Percentiles rank a stretch among this genome's conserved stretches.
phyloP scores from a whole-genome alignment of 1,139 yeast genomes.

The Yamadazyma epiphylla region DNA sequence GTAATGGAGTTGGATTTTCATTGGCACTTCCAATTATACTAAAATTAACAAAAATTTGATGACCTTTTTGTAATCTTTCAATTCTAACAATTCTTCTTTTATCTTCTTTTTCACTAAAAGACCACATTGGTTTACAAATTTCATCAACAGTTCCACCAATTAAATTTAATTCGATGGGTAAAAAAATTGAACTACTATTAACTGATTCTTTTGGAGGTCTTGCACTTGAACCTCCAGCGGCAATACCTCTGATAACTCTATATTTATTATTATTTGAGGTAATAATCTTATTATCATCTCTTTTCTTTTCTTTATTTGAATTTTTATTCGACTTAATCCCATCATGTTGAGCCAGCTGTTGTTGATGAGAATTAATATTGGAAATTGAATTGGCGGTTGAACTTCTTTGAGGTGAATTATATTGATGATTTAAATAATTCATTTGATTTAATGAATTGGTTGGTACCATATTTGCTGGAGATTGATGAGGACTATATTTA shows the following conservation, averaged over 20 bases:
- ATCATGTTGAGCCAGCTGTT: slow-evolving; percentile 1
- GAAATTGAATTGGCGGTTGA: background rate
- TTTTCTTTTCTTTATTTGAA: slow-evolving; percentile 2
- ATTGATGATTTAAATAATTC: background rate
- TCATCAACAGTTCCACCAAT: slow-evolving; percentile 43
- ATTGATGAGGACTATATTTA: slow-evolving; percentile 3
- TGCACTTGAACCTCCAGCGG: slow-evolving; percentile 56
- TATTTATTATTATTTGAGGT: slow-evolving; percentile 16
- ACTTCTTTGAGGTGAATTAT: background rate
- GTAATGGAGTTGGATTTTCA: slow-evolving; percentile 39
- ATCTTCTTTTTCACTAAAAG: slow-evolving; percentile 40
- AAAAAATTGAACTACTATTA: slow-evolving; percentile 28
- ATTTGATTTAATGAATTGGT: background rate
- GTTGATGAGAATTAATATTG: background rate
- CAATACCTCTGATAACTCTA: slow-evolving; percentile 51
- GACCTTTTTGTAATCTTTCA: slow-evolving; percentile 49
- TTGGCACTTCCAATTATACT: slow-evolving; percentile 50
- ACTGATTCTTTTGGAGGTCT: slow-evolving; percentile 49
- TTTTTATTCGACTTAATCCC: background rate
- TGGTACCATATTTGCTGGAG: background rate
- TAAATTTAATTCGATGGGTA: slow-evolving; percentile 46
- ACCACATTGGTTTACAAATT: slow-evolving; percentile 52
- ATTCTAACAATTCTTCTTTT: slow-evolving; percentile 55
- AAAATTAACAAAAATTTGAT: slow-evolving; percentile 45
- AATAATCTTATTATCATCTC: slow-evolving; percentile 13